Evolutionary conservation across 371 early-diverging fungal genomes (phyloP).

Genomic region (Syncephalastrum contaminatum): DNA sequence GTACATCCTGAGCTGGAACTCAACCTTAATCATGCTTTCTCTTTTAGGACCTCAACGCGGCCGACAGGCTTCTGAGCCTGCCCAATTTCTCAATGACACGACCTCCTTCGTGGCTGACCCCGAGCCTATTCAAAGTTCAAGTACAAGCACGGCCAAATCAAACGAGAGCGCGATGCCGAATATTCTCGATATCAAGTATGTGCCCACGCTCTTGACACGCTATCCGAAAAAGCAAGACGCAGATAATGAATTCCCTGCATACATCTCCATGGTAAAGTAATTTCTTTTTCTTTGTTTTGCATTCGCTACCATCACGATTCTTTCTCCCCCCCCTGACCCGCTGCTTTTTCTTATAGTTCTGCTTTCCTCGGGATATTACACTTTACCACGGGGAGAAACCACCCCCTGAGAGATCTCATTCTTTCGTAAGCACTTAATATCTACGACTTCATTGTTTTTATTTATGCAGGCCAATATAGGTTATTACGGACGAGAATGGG

Average conservation of each 20-base stretch:
- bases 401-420: slow-evolving; percentile 69
- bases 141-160: no score
- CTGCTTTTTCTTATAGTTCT: slow-evolving; percentile 55
- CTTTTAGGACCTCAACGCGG: slow-evolving; percentile 5
- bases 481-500: slow-evolving; percentile 74
- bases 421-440: slow-evolving; percentile 49
- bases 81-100: not conserved
- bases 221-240: slow-evolving; percentile 38
- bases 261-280: slow-evolving; percentile 61
- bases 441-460: not conserved
- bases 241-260: slow-evolving; percentile 53
- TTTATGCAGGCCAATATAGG: slow-evolving; percentile 20
- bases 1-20: no score
- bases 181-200: slow-evolving; percentile 40
- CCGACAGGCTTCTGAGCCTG: slow-evolving; percentile 10
- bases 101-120: slow-evolving; percentile 4
- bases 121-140: not conserved
- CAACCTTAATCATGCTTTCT: no score
- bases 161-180: slow-evolving; percentile 16
- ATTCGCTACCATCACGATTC: not conserved
- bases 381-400: slow-evolving; percentile 51
- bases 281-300: no score
- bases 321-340: slow-evolving; percentile 5
- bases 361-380: slow-evolving; percentile 71
- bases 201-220: slow-evolving; percentile 37